Evolutionary conservation across 208 protist species (phyloP).

Genomic region (Blechomonas ayalai): DNA sequence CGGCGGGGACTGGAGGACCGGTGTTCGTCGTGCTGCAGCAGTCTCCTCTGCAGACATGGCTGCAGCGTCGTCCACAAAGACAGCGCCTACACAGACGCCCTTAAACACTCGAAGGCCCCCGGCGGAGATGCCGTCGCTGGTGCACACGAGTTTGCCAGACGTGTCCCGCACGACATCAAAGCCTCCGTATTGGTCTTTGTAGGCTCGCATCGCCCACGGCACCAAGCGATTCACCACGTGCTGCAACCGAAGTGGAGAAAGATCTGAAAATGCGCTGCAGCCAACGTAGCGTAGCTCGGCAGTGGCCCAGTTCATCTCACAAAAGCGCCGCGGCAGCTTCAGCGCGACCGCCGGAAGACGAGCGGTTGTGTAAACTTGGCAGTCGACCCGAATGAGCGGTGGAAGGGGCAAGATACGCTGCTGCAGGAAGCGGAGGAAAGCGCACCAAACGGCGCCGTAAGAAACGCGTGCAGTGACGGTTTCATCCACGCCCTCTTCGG

Average conservation of each 20-base stretch:
- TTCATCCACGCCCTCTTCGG: background rate
- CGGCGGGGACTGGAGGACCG: background rate
- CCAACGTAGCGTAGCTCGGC: slow-evolving; percentile 44
- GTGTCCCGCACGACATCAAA: slow-evolving; percentile 45
- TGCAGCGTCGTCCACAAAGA: slow-evolving; percentile 49
- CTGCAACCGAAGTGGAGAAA: slow-evolving; percentile 44
- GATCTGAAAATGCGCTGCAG: slow-evolving; percentile 18
- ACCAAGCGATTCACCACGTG: slow-evolving; percentile 71
- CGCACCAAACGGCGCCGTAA: slow-evolving; percentile 16
- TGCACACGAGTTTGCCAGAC: slow-evolving; percentile 62
- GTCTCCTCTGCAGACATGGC: slow-evolving; percentile 1
- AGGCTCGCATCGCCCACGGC: slow-evolving; percentile 17
- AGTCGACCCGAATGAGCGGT: slow-evolving; percentile 47
- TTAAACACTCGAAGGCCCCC: slow-evolving; percentile 66
- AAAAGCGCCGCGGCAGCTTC: slow-evolving; percentile 36
- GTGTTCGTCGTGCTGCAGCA: too few relatives aligned
- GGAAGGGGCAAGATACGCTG: slow-evolving; percentile 27
- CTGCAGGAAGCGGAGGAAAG: slow-evolving; percentile 32
- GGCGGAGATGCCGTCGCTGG: slow-evolving; percentile 28
- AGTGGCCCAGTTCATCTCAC: slow-evolving; percentile 63
- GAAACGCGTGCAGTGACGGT: background rate
- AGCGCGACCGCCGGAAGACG: slow-evolving; percentile 54
- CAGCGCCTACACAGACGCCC: slow-evolving; percentile 43
- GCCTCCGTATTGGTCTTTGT: background rate
- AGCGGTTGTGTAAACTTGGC: slow-evolving; percentile 41